Base-by-base conservation (phyloP, 805 yeast species). In the Yarrowia sp. region DNA sequence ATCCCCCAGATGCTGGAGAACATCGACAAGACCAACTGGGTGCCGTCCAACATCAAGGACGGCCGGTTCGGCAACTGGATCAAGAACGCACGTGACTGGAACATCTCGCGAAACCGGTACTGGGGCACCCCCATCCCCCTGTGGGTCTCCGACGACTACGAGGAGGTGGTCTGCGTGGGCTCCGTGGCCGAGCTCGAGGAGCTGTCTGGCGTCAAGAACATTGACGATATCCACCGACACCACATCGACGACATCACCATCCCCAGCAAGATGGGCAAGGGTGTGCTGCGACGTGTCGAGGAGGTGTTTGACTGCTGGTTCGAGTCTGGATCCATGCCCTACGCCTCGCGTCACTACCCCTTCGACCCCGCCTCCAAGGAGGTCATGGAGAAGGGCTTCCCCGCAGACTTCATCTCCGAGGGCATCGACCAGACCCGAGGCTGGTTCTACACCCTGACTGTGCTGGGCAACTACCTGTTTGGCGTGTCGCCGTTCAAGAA, bases 261-360 rank as follows among this genome's bases (percentile, higher is more conserved):
- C 75, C 98, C 98, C 68, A 93, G 98, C 7, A 84, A 87, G 75
- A 78, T 84, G 76, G 98, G 98, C 73, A 92, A 92, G 78, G 97
- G 98, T 73, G 82, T 76, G 24, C 85, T 95, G 80, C 89, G 81
- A 78, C 90, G 99, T 84, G 85, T 95, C 70, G 98, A 94, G 77
- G 98, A 95, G 80, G 99, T 95, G 56, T 95, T 95, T 77, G 99
- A 95, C 82, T 95, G 99, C 83, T 95, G 99, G 99, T 95, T 95
- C 76, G 99, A 95, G 83, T 92, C 97, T 19, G 99, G 99, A 73
- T 89, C 97, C 64, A 95, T 95, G 99, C 99, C 99, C 70, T 95
- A 89, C 74, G 98, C 98, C 67, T 90, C 97, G 46, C 88, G 90
- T 77, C 99, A 95, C 79, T 95, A 93, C 78, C 99, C 99, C 72